These are phyloP conservation scores for Ligustrum vulgare DNA, from an alignment of 257 asterid species.

Conservation along the genomic window DNA sequence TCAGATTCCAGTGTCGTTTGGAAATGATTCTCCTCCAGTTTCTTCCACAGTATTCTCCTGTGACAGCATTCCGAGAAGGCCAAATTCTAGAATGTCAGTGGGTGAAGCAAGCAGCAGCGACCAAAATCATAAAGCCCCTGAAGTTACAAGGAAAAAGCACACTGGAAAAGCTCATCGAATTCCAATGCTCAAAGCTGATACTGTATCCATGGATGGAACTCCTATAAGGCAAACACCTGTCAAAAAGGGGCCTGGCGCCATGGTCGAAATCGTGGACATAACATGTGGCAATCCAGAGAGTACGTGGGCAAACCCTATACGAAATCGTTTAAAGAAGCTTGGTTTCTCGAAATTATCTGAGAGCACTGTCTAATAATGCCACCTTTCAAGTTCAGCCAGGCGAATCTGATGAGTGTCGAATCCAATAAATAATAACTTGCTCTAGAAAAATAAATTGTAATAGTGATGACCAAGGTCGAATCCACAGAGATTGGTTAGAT, in stretches of 20 bases:
- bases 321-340: constrained; percentile 62
- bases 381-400: constrained; percentile 29
- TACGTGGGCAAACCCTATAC: constrained; percentile 55
- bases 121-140: constrained; percentile 27
- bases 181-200: constrained; percentile 65
- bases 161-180: constrained; percentile 45
- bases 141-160: constrained; percentile 44
- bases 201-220: constrained; percentile 51
- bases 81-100: constrained; percentile 32
- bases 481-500: too few relatives aligned
- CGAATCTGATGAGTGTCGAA: too few relatives aligned
- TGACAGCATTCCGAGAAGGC: constrained; percentile 34
- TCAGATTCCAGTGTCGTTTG: constrained; percentile 21
- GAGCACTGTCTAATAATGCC: constrained; percentile 16
- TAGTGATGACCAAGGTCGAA: too few relatives aligned
- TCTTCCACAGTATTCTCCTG: constrained; percentile 28
- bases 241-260: constrained; percentile 39
- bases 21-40: constrained; percentile 15
- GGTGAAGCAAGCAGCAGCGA: constrained; percentile 62
- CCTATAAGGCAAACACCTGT: constrained; percentile 53
- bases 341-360: constrained; percentile 69
- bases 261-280: constrained; percentile 74
- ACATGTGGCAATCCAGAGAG: constrained; percentile 64
- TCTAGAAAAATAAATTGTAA: too few relatives aligned
- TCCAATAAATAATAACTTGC: too few relatives aligned